Percentiles rank a stretch among this genome's conserved stretches.
phyloP scores from a whole-genome alignment of 1,284 basidiomycete species.

The Acaromyces ingoldii region DNA sequence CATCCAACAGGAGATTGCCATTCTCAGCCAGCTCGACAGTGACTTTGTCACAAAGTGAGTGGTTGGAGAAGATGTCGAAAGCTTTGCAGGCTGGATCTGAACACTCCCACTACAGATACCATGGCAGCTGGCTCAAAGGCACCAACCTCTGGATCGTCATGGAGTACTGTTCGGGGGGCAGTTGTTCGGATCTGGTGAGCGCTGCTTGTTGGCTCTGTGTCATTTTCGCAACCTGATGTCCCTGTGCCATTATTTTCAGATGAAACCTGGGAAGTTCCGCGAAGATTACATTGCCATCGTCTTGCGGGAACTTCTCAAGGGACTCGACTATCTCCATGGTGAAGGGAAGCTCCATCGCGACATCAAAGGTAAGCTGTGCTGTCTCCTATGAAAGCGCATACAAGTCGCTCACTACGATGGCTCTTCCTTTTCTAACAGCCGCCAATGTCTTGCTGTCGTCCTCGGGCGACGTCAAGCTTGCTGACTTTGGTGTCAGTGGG shows the following conservation, averaged over 20 bases:
- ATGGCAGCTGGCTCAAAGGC: constrained; percentile 90
- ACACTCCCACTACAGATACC: constrained; percentile 63
- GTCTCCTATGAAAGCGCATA: background rate
- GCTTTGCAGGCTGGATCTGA: background rate
- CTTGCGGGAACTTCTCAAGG: constrained; percentile 80
- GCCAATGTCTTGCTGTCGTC: constrained; percentile 92
- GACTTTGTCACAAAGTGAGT: constrained; percentile 80
- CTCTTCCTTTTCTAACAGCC: constrained; percentile 56
- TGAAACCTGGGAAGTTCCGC: constrained; percentile 94
- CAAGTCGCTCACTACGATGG: background rate
- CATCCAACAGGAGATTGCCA: constrained; percentile 98
- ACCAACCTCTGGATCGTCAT: constrained; percentile 96
- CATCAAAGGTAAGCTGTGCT: constrained; percentile 74
- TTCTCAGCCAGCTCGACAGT: constrained; percentile 93
- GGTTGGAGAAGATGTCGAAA: background rate
- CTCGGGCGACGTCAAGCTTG: constrained; percentile 93
- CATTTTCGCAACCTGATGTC: too few relatives aligned
- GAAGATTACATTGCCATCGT: constrained; percentile 99
- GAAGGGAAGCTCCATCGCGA: constrained; percentile 97
- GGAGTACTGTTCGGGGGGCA: constrained; percentile 71
- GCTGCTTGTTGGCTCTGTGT: too few relatives aligned
- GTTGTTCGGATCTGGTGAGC: constrained; percentile 56
- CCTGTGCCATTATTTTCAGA: constrained; percentile 58
- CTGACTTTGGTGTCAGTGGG: constrained; percentile 98
- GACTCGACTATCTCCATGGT: constrained; percentile 88